These are phyloP conservation scores for Zymoseptoria crescenta DNA, from an alignment of 2,329 filamentous ascomycete genomes.

Conservation along the genomic window DNA sequence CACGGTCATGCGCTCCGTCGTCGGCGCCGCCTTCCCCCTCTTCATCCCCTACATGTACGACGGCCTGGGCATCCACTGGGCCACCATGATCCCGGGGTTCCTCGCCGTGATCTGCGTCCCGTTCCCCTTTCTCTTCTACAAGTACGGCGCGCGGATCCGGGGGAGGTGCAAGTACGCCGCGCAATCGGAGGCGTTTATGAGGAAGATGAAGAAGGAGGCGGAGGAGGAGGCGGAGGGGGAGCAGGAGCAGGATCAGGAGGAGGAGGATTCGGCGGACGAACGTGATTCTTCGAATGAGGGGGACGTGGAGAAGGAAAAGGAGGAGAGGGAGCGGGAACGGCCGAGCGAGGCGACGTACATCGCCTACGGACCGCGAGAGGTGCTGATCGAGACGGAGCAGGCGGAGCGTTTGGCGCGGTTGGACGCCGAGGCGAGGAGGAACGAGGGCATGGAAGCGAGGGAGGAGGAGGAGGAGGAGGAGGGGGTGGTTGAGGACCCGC, in stretches of 20 bases:
- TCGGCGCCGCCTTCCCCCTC: slow-evolving; percentile 71
- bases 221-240: slow-evolving; percentile 6
- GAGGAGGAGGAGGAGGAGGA: neutral
- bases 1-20: slow-evolving; percentile 69
- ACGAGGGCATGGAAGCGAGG: neutral
- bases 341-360: neutral
- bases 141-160: slow-evolving; percentile 55
- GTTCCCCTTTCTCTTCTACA: slow-evolving; percentile 69
- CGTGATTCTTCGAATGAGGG: no score
- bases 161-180: slow-evolving; percentile 62
- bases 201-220: slow-evolving; percentile 33
- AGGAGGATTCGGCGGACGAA: no score
- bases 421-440: neutral
- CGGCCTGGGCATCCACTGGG: slow-evolving; percentile 56
- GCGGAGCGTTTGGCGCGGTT: neutral
- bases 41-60: slow-evolving; percentile 60
- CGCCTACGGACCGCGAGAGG: neutral
- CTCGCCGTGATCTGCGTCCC: slow-evolving; percentile 63
- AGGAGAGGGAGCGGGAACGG: neutral
- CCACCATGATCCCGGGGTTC: slow-evolving; percentile 64
- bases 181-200: slow-evolving; percentile 56
- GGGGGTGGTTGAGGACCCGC: neutral
- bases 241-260: slow-evolving; percentile 9
- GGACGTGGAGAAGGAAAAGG: neutral
- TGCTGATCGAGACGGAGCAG: neutral